Evolutionary conservation across 176 grass and related monocot species (phyloP).

Genomic region (Paspalum vaginatum): DNA sequence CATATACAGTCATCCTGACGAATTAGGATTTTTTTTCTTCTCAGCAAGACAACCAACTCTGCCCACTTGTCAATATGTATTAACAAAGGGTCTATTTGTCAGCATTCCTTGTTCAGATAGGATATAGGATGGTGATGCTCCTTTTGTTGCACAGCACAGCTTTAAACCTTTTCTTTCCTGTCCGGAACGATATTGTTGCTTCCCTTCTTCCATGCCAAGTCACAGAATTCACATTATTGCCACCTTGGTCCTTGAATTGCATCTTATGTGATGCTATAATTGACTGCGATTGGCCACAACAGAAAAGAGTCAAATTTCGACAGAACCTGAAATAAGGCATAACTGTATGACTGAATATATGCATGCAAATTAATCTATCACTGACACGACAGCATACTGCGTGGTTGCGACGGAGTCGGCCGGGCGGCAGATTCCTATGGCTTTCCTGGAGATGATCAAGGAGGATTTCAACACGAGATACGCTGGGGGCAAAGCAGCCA

Average conservation of each 20-base stretch:
- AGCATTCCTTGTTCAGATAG: background rate
- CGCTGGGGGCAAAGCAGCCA: slow-evolving; percentile 75
- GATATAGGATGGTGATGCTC: background rate
- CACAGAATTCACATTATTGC: background rate
- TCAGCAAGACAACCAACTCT: background rate
- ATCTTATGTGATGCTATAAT: too few species aligned
- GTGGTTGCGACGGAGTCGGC: slow-evolving; percentile 62
- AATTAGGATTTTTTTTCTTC: background rate
- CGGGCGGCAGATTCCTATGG: slow-evolving; percentile 69
- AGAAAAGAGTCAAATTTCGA: background rate
- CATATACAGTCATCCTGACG: background rate
- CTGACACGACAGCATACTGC: slow-evolving; percentile 62
- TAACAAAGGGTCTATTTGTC: background rate
- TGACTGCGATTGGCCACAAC: background rate
- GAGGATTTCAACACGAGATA: slow-evolving; percentile 79
- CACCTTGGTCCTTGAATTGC: too few species aligned
- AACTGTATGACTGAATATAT: background rate
- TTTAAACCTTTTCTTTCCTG: background rate
- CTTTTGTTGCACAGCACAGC: background rate
- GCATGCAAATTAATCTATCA: background rate
- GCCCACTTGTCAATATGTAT: background rate
- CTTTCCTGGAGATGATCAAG: slow-evolving; percentile 82
- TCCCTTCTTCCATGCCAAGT: slow-evolving; percentile 16
- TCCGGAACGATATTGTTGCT: background rate
- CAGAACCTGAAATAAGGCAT: background rate